Evolutionary conservation across 306 rosid genomes (phyloP).

Genomic region (Sphenostylis stenocarpa): DNA sequence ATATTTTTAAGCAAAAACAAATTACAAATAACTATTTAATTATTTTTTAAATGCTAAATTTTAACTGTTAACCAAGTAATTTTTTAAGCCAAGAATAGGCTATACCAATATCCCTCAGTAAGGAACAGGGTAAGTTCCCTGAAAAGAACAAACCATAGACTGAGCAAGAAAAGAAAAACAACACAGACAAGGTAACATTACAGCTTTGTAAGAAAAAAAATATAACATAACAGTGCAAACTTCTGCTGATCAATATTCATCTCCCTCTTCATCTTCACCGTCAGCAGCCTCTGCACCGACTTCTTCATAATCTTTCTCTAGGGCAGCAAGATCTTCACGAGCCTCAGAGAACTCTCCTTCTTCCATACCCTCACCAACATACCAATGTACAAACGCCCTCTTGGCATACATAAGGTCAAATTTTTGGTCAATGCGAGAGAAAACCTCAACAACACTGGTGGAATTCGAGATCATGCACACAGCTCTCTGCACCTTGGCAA

Average conservation of each 20-base stretch:
- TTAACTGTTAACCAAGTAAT: too few relatives aligned
- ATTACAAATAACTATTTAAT: too few relatives aligned
- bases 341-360: conserved; percentile 93
- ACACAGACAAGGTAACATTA: background rate
- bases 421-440: conserved; percentile 50
- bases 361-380: conserved; percentile 93
- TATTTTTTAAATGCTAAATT: background rate
- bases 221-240: background rate
- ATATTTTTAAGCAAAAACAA: too few relatives aligned
- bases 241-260: conserved; percentile 50
- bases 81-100: too few relatives aligned
- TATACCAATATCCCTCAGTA: background rate
- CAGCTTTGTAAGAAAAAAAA: background rate
- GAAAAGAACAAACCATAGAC: background rate
- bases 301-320: conserved; percentile 79
- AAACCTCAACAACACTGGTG: conserved; percentile 74
- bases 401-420: conserved; percentile 53
- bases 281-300: conserved; percentile 80
- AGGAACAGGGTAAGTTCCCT: conserved; percentile 17
- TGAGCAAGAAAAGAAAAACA: background rate
- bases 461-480: conserved; percentile 88
- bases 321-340: conserved; percentile 86
- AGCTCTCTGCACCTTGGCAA: conserved; percentile 84
- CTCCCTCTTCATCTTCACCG: conserved; percentile 75
- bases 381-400: conserved; percentile 90